A percentile compares a stretch with the other conserved stretches of the same genome.
phyloP scores from a whole-genome alignment of 2,329 filamentous ascomycete genomes.

The Sclerotinia nivalis region DNA sequence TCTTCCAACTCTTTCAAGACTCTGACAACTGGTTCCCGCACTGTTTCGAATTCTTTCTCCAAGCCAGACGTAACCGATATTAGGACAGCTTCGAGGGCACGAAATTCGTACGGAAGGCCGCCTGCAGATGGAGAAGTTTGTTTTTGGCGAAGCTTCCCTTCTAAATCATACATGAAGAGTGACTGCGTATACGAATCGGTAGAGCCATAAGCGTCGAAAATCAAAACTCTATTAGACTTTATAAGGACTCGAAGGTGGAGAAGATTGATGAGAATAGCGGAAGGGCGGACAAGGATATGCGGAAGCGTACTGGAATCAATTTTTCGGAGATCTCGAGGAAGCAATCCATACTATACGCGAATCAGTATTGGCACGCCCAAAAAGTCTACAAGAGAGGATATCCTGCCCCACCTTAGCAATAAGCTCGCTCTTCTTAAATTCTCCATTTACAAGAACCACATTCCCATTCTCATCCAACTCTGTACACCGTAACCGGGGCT shows the following conservation, averaged over 20 bases:
- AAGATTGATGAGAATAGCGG: constrained; percentile 90
- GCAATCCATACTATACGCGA: constrained; percentile 71
- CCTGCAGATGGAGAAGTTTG: constrained; percentile 56
- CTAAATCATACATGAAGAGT: constrained; percentile 95
- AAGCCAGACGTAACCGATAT: constrained; percentile 90
- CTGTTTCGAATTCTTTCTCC: constrained; percentile 91
- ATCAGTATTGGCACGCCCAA: constrained; percentile 30
- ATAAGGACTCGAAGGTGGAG: constrained; percentile 96
- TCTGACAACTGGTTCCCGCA: constrained; percentile 86
- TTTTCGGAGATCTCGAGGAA: constrained; percentile 93
- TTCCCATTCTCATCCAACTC: constrained; percentile 92
- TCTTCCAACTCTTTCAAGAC: constrained; percentile 90
- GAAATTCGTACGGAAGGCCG: constrained; percentile 88
- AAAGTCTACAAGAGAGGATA: constrained; percentile 30
- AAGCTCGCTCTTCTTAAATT: constrained; percentile 96
- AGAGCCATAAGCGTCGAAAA: constrained; percentile 95
- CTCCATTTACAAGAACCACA: constrained; percentile 88
- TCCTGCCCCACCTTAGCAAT: constrained; percentile 73
- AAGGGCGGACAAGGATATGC: constrained; percentile 90
- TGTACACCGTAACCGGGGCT: constrained; percentile 86
- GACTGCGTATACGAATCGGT: constrained; percentile 94
- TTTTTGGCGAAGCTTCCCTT: constrained; percentile 87
- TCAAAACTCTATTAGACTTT: constrained; percentile 88
- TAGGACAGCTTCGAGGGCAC: constrained; percentile 90
- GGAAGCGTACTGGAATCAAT: constrained; percentile 96